These are phyloP conservation scores for Emergomyces pasteurianus DNA, from an alignment of 2,329 filamentous ascomycete species.

Conservation along the genomic window DNA sequence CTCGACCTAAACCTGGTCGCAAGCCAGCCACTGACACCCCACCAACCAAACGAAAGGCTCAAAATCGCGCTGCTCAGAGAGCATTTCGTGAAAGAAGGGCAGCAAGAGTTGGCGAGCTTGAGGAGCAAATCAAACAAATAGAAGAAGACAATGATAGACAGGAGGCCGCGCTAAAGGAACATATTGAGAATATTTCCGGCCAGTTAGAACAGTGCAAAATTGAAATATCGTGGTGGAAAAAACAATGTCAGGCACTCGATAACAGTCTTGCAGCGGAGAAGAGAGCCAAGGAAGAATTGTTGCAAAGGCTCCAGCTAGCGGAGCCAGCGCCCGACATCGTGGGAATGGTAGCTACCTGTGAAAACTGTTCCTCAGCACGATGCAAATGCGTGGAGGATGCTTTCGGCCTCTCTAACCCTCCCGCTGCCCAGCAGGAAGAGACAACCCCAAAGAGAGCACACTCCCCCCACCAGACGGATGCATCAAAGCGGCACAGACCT, in stretches of 20 bases:
- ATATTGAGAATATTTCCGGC: slow-evolving; percentile 45
- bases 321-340: slow-evolving; percentile 16
- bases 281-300: slow-evolving; percentile 32
- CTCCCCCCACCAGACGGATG: slow-evolving; percentile 20
- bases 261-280: slow-evolving; percentile 42
- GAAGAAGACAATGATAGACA: slow-evolving; percentile 36
- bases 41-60: slow-evolving; percentile 74
- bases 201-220: slow-evolving; percentile 55
- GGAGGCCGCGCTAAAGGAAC: slow-evolving; percentile 42
- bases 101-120: slow-evolving; percentile 67
- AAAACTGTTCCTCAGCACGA: slow-evolving; percentile 50
- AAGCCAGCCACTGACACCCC: slow-evolving; percentile 95
- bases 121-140: slow-evolving; percentile 39
- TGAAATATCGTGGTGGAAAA: slow-evolving; percentile 34
- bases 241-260: slow-evolving; percentile 51
- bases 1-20: slow-evolving; percentile 81
- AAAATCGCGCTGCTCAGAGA: slow-evolving; percentile 83
- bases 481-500: slow-evolving; percentile 43
- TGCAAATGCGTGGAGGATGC: slow-evolving; percentile 51
- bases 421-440: slow-evolving; percentile 24
- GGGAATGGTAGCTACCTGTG: slow-evolving; percentile 47
- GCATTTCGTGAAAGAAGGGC: slow-evolving; percentile 88
- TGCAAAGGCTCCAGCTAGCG: slow-evolving; percentile 24
- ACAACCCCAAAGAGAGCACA: slow-evolving; percentile 25
- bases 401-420: slow-evolving; percentile 35